These are phyloP conservation scores for Ailanthus altissimus DNA, from an alignment of 345 rosid genomes.

Conservation along the genomic window DNA sequence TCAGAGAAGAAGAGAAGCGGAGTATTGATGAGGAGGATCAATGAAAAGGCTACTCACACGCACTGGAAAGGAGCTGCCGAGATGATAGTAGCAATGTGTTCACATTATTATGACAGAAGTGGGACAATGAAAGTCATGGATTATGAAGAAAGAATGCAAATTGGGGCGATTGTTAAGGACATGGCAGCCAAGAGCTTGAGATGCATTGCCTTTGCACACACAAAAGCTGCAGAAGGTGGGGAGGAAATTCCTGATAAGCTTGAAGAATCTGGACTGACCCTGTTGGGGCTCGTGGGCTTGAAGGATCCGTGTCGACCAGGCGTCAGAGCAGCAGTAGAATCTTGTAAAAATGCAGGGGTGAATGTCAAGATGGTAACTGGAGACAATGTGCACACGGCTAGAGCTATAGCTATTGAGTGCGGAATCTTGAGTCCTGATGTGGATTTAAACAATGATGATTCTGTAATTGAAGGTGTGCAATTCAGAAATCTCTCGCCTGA, in stretches of 20 bases:
- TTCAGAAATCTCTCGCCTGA: slow-evolving; percentile 35
- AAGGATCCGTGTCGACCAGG: slow-evolving; percentile 55
- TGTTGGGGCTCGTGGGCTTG: slow-evolving; percentile 41
- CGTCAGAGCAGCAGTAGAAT: slow-evolving; percentile 39
- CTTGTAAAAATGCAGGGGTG: slow-evolving; percentile 41
- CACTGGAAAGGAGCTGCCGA: slow-evolving; percentile 71
- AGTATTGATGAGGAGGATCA: slow-evolving; percentile 31
- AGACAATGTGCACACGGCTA: slow-evolving; percentile 42
- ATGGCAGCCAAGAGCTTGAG: slow-evolving; percentile 55
- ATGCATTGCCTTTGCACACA: slow-evolving; percentile 53
- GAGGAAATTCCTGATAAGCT: slow-evolving; percentile 14
- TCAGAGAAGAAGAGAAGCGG: slow-evolving; percentile 60
- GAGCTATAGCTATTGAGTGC: slow-evolving; percentile 44
- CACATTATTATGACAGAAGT: slow-evolving; percentile 27
- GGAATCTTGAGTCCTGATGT: slow-evolving; percentile 32
- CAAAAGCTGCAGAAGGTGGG: slow-evolving; percentile 16
- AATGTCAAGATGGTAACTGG: slow-evolving; percentile 44
- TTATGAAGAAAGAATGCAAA: slow-evolving; percentile 27
- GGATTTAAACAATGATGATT: slow-evolving; percentile 7
- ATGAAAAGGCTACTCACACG: slow-evolving; percentile 28
- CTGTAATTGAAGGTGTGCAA: slow-evolving; percentile 37
- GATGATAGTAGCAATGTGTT: slow-evolving; percentile 48
- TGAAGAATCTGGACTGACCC: slow-evolving; percentile 32
- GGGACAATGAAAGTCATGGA: slow-evolving; percentile 27
- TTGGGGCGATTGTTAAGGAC: slow-evolving; percentile 31